Evolutionary conservation across 257 asterid species (phyloP).

Genomic region (Misopates orontium): DNA sequence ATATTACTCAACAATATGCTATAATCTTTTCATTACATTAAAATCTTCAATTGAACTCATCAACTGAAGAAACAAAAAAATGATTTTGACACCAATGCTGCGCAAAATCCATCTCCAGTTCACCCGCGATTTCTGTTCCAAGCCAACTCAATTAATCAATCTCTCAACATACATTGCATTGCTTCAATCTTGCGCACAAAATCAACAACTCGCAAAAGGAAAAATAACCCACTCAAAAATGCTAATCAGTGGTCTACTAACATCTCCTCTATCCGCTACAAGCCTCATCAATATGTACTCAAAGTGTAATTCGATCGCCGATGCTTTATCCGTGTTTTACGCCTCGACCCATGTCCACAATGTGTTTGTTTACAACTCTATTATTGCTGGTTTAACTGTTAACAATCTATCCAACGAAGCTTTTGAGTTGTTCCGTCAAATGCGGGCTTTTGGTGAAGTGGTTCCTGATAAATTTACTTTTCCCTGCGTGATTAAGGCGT

Average conservation of each 20-base stretch:
- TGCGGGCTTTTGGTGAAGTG: constrained; percentile 56
- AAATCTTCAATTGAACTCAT: no score
- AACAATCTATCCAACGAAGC: constrained; percentile 43
- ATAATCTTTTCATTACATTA: no score
- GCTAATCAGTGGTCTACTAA: constrained; percentile 48
- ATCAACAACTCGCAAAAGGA: constrained; percentile 46
- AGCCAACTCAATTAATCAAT: constrained; percentile 23
- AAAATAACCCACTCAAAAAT: constrained; percentile 55
- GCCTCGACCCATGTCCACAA: constrained; percentile 47
- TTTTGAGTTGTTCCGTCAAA: constrained; percentile 41
- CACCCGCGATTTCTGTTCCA: constrained; percentile 36
- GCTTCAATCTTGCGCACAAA: constrained; percentile 71
- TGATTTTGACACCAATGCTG: no score
- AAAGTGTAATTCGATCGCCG: constrained; percentile 58
- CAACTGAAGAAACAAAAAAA: no score
- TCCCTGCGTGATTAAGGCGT: constrained; percentile 80
- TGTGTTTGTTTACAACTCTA: constrained; percentile 64
- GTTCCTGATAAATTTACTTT: constrained; percentile 76
- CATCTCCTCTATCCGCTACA: constrained; percentile 64
- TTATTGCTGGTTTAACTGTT: constrained; percentile 61
- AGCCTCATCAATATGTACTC: constrained; percentile 93
- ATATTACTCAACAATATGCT: no score
- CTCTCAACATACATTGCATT: constrained; percentile 44
- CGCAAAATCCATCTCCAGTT: no score
- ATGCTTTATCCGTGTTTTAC: constrained; percentile 58